Base-by-base conservation (phyloP, 129 eudicot species). In the Oenanthe sinensis region DNA sequence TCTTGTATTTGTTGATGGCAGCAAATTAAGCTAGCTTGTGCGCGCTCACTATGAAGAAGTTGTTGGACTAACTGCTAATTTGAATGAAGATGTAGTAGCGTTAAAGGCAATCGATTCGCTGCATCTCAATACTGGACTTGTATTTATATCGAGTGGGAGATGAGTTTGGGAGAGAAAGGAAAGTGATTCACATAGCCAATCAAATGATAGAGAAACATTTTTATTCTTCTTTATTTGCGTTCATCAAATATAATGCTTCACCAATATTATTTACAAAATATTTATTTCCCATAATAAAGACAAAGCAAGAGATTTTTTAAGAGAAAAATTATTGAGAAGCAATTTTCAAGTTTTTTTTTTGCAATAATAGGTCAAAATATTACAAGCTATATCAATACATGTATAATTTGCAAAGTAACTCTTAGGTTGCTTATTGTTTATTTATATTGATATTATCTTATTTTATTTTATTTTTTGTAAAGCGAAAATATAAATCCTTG, bases 141-240 rank as follows among this genome's bases (percentile, higher is more conserved):
- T 86, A 91, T 91, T 87, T 91, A 91, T 89, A 88, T 86, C 67
- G 70, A 81, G 69, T 71, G 74, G 77, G 77, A 58, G 72, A 58
- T 5, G 48, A 17, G 42, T 68, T 55, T 73, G 15, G 81, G 71
- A 50, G 78, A 77, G 33, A 55, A 15, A 75, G 44, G 22, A 44
- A 14, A n/a, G 60, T 71, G 60, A 55, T 28, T 67, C 42, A 67
- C 43, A 9, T 15, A 0, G 33, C 68, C 68, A 60, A 60, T 60
- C 68, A 60, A 60, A 60, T 24, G 2, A n/a, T 16, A 30, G 7
- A 67, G 19, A 63, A 9, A 62, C 69, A 12, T 62, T 12, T 62
- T 62, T 3, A 10, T 22, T 58, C 6, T 26, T 62, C 69, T 60
- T 24, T 16, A 49, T 60, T 8, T 60, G 5, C 9, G 5, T 49